Evolutionary conservation across 495 filamentous ascomycete species (phyloP).

Genomic region (Daldinia concentrica): DNA sequence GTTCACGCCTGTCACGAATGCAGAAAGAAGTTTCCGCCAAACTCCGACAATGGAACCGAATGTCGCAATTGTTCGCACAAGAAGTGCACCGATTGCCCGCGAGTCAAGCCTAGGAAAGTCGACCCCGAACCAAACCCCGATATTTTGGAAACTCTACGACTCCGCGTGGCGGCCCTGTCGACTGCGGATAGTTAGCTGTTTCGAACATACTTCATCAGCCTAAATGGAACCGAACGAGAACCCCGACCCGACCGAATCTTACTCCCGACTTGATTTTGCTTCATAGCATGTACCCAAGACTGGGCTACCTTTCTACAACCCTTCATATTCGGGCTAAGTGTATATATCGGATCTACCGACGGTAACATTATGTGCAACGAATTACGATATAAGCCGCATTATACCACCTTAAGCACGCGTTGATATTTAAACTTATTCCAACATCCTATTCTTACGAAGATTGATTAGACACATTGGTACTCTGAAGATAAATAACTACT

Average conservation of each 20-base stretch:
- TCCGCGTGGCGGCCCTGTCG: slow-evolving; percentile 40
- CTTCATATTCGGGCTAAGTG: slow-evolving; percentile 21
- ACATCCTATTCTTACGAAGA: slow-evolving; percentile 26
- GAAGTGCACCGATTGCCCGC: slow-evolving; percentile 58
- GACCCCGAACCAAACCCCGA: slow-evolving; percentile 73
- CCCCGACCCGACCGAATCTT: slow-evolving; percentile 3
- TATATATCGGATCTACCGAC: slow-evolving; percentile 33
- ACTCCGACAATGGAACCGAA: slow-evolving; percentile 51
- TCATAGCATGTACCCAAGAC: background rate
- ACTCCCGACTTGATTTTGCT: slow-evolving; percentile 12
- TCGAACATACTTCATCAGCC: background rate
- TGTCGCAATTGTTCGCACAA: slow-evolving; percentile 72
- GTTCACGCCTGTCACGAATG: slow-evolving; percentile 74
- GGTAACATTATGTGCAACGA: slow-evolving; percentile 38
- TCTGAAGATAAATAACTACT: slow-evolving; percentile 24
- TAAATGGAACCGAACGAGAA: background rate
- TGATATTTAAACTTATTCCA: slow-evolving; percentile 25
- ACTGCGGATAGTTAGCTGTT: slow-evolving; percentile 29
- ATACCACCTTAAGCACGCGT: slow-evolving; percentile 43
- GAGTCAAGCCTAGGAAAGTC: slow-evolving; percentile 64
- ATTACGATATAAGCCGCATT: slow-evolving; percentile 46
- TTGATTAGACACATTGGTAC: slow-evolving; percentile 27
- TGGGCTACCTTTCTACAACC: background rate
- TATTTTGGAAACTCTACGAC: slow-evolving; percentile 63
- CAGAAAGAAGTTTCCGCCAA: slow-evolving; percentile 60